Evolutionary conservation across 352 stramenopile species (phyloP).

Genomic region (Pythium periplocum): DNA sequence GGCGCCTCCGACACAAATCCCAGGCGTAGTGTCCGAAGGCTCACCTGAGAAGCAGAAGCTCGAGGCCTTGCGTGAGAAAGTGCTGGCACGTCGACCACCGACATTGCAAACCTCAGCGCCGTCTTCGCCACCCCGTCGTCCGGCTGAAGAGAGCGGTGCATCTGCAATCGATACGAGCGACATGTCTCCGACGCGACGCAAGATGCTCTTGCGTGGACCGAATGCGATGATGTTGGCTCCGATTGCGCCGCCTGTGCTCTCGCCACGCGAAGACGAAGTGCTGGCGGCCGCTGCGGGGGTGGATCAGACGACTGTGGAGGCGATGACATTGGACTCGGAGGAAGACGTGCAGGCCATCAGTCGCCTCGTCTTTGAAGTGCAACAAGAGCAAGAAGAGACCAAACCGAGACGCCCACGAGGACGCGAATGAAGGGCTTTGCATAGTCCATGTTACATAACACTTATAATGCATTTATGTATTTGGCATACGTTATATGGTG

Average conservation of each 20-base stretch:
- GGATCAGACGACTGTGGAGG: neutral
- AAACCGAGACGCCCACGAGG: no score
- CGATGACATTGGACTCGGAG: conserved; percentile 8
- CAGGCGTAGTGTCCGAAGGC: neutral
- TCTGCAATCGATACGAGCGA: conserved; percentile 8
- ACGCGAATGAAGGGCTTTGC: no score
- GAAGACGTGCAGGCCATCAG: conserved; percentile 13
- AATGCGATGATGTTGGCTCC: conserved; percentile 10
- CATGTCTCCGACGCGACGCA: conserved; percentile 38
- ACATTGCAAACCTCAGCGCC: neutral
- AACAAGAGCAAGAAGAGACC: no score
- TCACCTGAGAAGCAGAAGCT: conserved; percentile 27
- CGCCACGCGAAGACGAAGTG: conserved; percentile 42
- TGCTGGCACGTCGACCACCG: conserved; percentile 23
- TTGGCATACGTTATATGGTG: no score
- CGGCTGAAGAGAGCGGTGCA: neutral
- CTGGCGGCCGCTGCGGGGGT: conserved; percentile 8
- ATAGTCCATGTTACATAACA: no score
- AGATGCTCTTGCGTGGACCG: conserved; percentile 31
- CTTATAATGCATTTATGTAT: no score
- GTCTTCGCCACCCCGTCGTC: neutral
- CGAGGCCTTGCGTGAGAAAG: conserved; percentile 39
- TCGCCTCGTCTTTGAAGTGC: conserved; percentile 9
- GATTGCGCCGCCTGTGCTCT: conserved; percentile 16
- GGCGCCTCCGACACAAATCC: conserved; percentile 2